Base-by-base conservation (phyloP, 768 basidiomycete genomes). In the Suillus tomentosus region DNA sequence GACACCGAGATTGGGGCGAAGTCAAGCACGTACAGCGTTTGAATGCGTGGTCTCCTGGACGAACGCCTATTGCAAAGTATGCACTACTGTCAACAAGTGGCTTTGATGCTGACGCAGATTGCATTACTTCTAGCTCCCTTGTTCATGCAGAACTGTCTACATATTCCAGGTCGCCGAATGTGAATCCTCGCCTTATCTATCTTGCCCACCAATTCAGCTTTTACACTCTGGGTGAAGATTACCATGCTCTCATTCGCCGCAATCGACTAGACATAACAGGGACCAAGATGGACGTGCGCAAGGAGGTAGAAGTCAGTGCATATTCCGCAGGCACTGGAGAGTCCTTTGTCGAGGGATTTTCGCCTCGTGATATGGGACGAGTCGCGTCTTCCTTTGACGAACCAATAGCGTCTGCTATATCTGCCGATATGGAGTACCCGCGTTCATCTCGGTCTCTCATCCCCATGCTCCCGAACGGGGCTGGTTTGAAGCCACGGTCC, bases 141-240 rank as follows among this genome's bases (percentile, higher is more conserved):
- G 83, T 93, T 0, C 86, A 89, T 50, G 94, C 92, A 0, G 95
- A 97, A 72, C 83, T 96, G 5, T 90, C 90, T 57, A 94, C 92
- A 0, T 86, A 75, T 71, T 87, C 90, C 1, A 79, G 77, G 5
- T 85, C 87, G 1, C 78, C 82, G 0, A 79, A 75, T 2, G 79
- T 92, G 42, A 81, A 92, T 0, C 91, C 94, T 3, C 83, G 87
- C 0, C 82, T 91, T 0, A 82, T 97, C 37, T 96, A 96, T 74
- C 86, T 93, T 19, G 86, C 88, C 0, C 91, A 94, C 67, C 93
- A 96, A 65, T 93, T 96, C 72, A 81, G 87, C 13, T 96, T 96
- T 79, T 83, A 85, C 68, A 82, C 86, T 2, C 82, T 94, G 0
- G 86, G 86, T 14, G 86, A 89, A 66, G 88, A 94, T 68, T 92